Conservation (phyloP, 75 land plant species). For the Pinus albicaulis region DNA sequence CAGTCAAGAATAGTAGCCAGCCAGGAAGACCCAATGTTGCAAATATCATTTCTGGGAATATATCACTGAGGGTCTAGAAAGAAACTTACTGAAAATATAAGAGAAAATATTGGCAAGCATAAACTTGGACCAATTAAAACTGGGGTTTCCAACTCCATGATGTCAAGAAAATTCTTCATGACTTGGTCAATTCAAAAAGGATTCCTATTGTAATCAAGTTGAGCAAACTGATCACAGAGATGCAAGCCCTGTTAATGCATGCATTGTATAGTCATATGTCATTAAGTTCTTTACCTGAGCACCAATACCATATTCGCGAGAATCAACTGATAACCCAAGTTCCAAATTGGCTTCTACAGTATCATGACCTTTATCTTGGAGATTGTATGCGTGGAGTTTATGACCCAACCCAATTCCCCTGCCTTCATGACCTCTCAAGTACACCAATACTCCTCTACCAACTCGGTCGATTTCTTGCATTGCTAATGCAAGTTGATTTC, state of each 20-base stretch:
- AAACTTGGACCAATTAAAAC: no score
- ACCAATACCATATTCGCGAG: constrained; percentile 96
- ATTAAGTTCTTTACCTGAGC: constrained; percentile 67
- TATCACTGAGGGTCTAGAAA: no score
- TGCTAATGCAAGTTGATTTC: constrained; percentile 83
- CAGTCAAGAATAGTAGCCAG: no score
- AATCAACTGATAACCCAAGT: constrained; percentile 86
- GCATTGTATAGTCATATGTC: not conserved
- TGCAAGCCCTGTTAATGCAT: not conserved
- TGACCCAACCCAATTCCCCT: constrained; percentile 96
- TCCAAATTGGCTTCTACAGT: constrained; percentile 97
- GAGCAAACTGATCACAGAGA: not conserved
- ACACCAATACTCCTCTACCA: constrained; percentile 91
- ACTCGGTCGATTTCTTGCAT: constrained; percentile 75
- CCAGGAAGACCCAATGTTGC: no score
- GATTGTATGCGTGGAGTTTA: constrained; percentile 87
- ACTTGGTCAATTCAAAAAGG: not conserved
- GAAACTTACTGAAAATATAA: no score
- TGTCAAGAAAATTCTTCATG: not conserved
- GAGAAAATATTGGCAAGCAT: no score
- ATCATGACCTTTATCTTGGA: constrained; percentile 92
- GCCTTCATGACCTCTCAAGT: constrained; percentile 97
- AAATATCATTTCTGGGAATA: no score
- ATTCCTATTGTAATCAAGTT: not conserved
- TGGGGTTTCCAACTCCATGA: not conserved